These are phyloP conservation scores for Scheffersomyces illinoinensis DNA, from an alignment of 1,139 yeast species.

Conservation along the genomic window DNA sequence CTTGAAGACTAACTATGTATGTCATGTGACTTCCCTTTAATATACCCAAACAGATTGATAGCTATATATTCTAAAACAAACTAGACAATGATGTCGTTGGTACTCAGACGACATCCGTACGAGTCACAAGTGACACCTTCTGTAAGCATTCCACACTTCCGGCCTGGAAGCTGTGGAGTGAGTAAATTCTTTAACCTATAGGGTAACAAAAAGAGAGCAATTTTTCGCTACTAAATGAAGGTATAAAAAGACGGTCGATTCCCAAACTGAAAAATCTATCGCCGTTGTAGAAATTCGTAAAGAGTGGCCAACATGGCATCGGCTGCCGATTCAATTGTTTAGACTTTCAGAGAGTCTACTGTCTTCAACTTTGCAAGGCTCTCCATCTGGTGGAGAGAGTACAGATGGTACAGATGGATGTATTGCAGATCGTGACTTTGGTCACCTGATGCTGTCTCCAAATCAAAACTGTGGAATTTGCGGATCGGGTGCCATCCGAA, in stretches of 20 bases:
- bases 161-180: not conserved
- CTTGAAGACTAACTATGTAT: not conserved
- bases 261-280: not conserved
- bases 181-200: constrained; percentile 3
- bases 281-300: not conserved
- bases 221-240: not conserved
- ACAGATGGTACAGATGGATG: too few relatives aligned
- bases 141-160: not conserved
- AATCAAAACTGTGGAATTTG: not conserved
- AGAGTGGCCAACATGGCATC: not conserved
- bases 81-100: not conserved
- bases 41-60: not conserved
- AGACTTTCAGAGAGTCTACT: not conserved
- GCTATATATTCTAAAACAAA: not conserved
- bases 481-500: not conserved
- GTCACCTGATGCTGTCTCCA: not conserved
- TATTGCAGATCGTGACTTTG: not conserved
- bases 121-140: not conserved
- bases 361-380: not conserved
- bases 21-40: not conserved
- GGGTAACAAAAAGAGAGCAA: constrained; percentile 1
- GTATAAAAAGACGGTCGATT: not conserved
- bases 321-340: not conserved
- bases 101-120: not conserved
- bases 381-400: not conserved